phyloP scores from a whole-genome alignment of 108 stramenopile species.

The Cyclotella atomus region DNA sequence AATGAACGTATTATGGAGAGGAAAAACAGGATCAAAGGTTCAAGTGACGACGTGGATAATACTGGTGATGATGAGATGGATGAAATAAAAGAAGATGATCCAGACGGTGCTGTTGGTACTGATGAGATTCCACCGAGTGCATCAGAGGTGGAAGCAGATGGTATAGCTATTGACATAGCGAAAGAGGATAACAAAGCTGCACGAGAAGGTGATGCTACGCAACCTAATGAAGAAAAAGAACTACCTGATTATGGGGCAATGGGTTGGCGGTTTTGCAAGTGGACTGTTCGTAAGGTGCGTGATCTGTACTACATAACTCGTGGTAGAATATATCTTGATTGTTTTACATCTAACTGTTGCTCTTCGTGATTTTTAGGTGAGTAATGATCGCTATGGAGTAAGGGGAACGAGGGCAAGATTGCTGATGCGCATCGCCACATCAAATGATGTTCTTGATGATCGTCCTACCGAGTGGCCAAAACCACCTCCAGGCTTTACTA shows the following conservation, averaged over 20 bases:
- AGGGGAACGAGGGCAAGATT: conserved; percentile 70
- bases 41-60: background rate
- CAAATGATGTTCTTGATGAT: conserved; percentile 72
- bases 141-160: conserved; percentile 11
- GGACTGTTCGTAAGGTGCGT: conserved; percentile 70
- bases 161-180: background rate
- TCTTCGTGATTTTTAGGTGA: conserved; percentile 25
- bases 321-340: background rate
- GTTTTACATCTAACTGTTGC: background rate
- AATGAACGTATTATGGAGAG: conserved; percentile 1
- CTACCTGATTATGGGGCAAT: conserved; percentile 70
- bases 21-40: background rate
- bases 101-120: conserved; percentile 12
- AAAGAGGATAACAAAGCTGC: background rate
- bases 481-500: conserved; percentile 78
- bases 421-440: conserved; percentile 71
- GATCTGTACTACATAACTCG: background rate
- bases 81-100: conserved; percentile 7
- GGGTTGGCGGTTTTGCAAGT: conserved; percentile 82
- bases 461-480: conserved; percentile 77
- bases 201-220: background rate
- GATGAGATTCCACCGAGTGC: conserved; percentile 10
- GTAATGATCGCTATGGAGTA: conserved; percentile 75
- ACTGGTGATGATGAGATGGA: conserved; percentile 1
- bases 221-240: conserved; percentile 5